Conservation (phyloP, 139 green algal species). For the Axilococcus clingmanii region DNA sequence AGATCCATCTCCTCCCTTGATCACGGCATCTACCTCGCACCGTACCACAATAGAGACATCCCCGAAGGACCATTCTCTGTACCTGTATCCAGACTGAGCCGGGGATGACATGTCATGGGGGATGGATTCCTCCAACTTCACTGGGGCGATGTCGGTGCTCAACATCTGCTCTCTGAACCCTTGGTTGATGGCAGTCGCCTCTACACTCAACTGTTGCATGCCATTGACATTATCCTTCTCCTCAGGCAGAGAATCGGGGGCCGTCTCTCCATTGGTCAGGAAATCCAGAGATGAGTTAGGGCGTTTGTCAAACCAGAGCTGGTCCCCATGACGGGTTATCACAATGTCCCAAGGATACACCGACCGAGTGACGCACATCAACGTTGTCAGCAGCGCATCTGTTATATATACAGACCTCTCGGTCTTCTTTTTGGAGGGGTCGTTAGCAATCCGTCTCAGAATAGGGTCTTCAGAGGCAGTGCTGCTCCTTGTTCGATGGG, state of each 20-base stretch:
- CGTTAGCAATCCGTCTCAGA: conserved; percentile 55
- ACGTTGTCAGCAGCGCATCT: conserved; percentile 78
- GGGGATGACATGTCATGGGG: neutral
- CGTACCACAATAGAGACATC: conserved; percentile 72
- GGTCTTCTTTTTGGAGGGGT: too few relatives aligned
- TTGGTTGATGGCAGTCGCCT: conserved; percentile 89
- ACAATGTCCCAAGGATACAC: conserved; percentile 90
- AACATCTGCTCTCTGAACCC: conserved; percentile 87
- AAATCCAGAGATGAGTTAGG: conserved; percentile 66
- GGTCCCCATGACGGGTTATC: conserved; percentile 43
- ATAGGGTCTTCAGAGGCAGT: conserved; percentile 86
- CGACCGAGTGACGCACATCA: conserved; percentile 87
- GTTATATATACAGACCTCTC: conserved; percentile 78
- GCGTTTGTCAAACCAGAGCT: conserved; percentile 85
- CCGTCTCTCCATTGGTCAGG: conserved; percentile 68
- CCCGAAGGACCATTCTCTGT: conserved; percentile 72
- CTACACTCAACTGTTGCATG: conserved; percentile 69
- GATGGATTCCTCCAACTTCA: conserved; percentile 2
- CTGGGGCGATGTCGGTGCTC: conserved; percentile 18
- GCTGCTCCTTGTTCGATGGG: conserved; percentile 55
- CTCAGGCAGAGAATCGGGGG: conserved; percentile 52
- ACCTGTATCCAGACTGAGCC: conserved; percentile 29
- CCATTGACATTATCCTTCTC: conserved; percentile 93
- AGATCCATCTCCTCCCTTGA: conserved; percentile 31
- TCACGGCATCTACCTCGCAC: conserved; percentile 81